Evolutionary conservation across 306 rosid species (phyloP), one percentile per base, ranked within the genome.

Genomic region (Hippophae rhamnoides): DNA sequence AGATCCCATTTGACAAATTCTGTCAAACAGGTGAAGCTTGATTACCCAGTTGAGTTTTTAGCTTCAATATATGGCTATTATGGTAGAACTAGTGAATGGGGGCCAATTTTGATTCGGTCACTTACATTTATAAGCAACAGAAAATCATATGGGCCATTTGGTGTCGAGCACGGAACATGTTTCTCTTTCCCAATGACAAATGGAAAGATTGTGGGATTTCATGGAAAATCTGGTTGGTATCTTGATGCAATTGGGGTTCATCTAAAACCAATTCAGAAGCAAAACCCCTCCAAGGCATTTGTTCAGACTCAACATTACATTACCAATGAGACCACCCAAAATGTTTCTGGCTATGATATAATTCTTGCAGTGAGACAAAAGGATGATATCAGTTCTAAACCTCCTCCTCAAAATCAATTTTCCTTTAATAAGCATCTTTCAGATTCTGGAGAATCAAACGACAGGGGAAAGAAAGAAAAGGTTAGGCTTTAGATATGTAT

Each of bases 181-280:
- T 73, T 73, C 56, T 73, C 77, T 0, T 2, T 61, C 52, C 69
- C 69, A 47, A 52, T 40, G 54, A 54, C 63, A 13, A 85, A 77
- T 38, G 89, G 79, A 31, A 85, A 72, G 84, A 82, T 92, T 65
- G 99, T 88, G 38, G 96, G 99, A 61, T 88, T 92, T 72, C 84
- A 81, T 73, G 96, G 99, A 13, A 82, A 73, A 72, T 76, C 74
- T 48, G 84, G 88, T 48, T 82, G 87, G 96, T 76, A 71, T 76
- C 45, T 92, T 51, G 96, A 88, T 72, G 76, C 99, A 47, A 88
- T 92, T 59, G 96, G 96, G 59, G 96, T 78, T 47, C 64, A 92
- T 57, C 38, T 86, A 40, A 75, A 76, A 62, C 79, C 95, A 10
- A 25, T 72, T 71, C 75, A 69, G 52, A 71, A 60, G 43, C 76